Evolutionary conservation across 495 filamentous ascomycete genomes (phyloP).

Genomic region (Echria macrotheca): DNA sequence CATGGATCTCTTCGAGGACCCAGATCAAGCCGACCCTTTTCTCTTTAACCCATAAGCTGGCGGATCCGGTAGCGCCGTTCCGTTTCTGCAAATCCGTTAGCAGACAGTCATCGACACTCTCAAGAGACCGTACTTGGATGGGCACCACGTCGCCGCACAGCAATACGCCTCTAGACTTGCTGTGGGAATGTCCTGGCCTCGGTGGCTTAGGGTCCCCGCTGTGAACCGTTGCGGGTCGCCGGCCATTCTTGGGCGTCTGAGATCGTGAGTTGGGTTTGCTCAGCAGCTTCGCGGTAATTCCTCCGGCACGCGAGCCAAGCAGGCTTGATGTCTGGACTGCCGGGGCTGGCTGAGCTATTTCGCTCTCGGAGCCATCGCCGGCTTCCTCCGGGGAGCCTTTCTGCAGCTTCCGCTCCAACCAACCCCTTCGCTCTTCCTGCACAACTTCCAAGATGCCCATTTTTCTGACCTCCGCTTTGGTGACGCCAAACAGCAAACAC

Average conservation of each 20-base stretch:
- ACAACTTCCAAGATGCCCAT: constrained; percentile 95
- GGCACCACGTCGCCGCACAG: constrained; percentile 96
- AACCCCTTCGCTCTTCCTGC: constrained; percentile 74
- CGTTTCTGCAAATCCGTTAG: no score
- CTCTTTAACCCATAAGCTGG: constrained; percentile 97
- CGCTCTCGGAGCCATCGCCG: constrained; percentile 39
- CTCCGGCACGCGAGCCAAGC: constrained; percentile 59
- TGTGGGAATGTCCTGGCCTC: constrained; percentile 46
- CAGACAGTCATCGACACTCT: no score
- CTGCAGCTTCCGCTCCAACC: constrained; percentile 82
- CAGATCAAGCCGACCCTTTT: constrained; percentile 91
- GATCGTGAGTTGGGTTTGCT: constrained; percentile 78
- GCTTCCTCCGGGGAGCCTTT: constrained; percentile 41
- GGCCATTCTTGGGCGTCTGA: constrained; percentile 38
- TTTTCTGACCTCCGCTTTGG: constrained; percentile 86
- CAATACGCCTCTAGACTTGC: constrained; percentile 83
- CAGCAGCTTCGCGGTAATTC: constrained; percentile 78
- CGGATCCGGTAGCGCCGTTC: constrained; percentile 83
- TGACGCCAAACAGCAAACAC: constrained; percentile 92
- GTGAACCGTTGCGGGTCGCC: constrained; percentile 68
- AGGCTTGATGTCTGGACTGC: constrained; percentile 43
- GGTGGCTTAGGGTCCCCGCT: constrained; percentile 61
- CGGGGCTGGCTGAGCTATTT: constrained; percentile 41
- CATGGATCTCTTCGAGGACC: constrained; percentile 96
- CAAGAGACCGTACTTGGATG: constrained; percentile 43